Evolutionary conservation across 2,329 filamentous ascomycete genomes (phyloP).

Genomic region (Epichloe sylvatica): DNA sequence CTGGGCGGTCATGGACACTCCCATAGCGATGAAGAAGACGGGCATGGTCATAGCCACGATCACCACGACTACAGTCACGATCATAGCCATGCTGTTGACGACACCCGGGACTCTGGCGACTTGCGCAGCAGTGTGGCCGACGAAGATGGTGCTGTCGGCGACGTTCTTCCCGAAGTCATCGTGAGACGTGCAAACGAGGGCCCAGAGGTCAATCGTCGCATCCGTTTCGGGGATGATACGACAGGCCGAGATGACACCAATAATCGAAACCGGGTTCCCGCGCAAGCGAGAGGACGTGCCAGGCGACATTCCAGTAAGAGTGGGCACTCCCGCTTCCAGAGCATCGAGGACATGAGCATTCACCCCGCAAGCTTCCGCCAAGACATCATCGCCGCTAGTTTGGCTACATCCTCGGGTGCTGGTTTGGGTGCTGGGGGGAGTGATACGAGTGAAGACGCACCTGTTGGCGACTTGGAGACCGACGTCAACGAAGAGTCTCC

Average conservation of each 20-base stretch:
- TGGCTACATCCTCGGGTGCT: conserved; percentile 33
- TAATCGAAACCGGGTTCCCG: conserved; percentile 18
- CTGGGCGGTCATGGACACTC: conserved; percentile 88
- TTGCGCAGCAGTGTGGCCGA: conserved; percentile 33
- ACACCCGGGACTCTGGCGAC: conserved; percentile 32
- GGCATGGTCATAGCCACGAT: conserved; percentile 37
- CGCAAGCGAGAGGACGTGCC: conserved; percentile 25
- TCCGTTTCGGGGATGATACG: conserved; percentile 24
- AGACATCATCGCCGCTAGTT: conserved; percentile 78
- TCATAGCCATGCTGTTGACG: conserved; percentile 32
- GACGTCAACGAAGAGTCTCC: conserved; percentile 31
- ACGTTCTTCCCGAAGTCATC: conserved; percentile 49
- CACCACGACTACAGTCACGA: conserved; percentile 25
- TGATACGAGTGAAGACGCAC: conserved; percentile 34
- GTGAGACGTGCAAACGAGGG: conserved; percentile 33
- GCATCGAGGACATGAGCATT: conserved; percentile 63
- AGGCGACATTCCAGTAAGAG: conserved; percentile 33
- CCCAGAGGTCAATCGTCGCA: conserved; percentile 24
- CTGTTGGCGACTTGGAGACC: conserved; percentile 26
- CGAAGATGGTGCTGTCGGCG: conserved; percentile 43
- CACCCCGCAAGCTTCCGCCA: conserved; percentile 84
- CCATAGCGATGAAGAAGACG: conserved; percentile 47
- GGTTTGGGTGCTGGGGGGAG: conserved; percentile 44
- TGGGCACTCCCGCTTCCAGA: conserved; percentile 46
- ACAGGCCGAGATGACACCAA: conserved; percentile 15